Conservation (phyloP, 306 rosid species). For the Cucurbita argyrosperma region DNA sequence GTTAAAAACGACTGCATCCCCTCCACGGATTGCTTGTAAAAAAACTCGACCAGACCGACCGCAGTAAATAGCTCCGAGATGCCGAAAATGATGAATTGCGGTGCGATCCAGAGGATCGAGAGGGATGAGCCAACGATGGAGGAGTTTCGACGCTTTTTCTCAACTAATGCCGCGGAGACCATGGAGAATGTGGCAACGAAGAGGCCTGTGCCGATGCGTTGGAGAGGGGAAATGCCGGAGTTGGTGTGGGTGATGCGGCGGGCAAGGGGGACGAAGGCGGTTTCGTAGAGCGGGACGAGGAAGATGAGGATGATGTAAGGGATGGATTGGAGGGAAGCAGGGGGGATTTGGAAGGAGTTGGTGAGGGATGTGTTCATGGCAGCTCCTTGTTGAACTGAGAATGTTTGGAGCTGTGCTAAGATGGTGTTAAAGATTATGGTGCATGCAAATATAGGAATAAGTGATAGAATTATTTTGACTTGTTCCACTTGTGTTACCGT, state of each 20-base stretch:
- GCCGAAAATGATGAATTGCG: slow-evolving; percentile 43
- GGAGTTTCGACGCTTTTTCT: slow-evolving; percentile 24
- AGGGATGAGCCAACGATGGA: slow-evolving; percentile 4
- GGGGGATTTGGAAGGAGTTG: slow-evolving; percentile 30
- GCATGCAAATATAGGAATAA: slow-evolving; percentile 46
- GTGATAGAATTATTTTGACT: slow-evolving; percentile 43
- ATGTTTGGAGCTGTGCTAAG: slow-evolving; percentile 57
- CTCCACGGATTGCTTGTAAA: slow-evolving; percentile 39
- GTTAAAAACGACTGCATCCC: slow-evolving; percentile 55
- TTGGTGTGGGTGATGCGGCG: slow-evolving; percentile 28
- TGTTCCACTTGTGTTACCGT: slow-evolving; percentile 42
- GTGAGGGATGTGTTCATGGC: slow-evolving; percentile 31
- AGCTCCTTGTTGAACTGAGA: slow-evolving; percentile 51
- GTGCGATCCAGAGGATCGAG: slow-evolving; percentile 48
- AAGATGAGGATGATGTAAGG: slow-evolving; percentile 38
- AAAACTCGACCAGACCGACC: slow-evolving; percentile 48
- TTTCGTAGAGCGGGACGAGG: slow-evolving; percentile 47
- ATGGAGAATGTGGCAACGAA: slow-evolving; percentile 41
- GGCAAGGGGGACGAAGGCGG: slow-evolving; percentile 29
- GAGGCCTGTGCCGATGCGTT: slow-evolving; percentile 45
- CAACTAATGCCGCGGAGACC: slow-evolving; percentile 46
- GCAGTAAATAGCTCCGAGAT: slow-evolving; percentile 47
- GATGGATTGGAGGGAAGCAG: slow-evolving; percentile 62
- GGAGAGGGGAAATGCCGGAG: slow-evolving; percentile 41
- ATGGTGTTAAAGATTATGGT: slow-evolving; percentile 52